Evolutionary conservation across 75 land plant genomes (phyloP).

Genomic region (Gnetum montanum): DNA sequence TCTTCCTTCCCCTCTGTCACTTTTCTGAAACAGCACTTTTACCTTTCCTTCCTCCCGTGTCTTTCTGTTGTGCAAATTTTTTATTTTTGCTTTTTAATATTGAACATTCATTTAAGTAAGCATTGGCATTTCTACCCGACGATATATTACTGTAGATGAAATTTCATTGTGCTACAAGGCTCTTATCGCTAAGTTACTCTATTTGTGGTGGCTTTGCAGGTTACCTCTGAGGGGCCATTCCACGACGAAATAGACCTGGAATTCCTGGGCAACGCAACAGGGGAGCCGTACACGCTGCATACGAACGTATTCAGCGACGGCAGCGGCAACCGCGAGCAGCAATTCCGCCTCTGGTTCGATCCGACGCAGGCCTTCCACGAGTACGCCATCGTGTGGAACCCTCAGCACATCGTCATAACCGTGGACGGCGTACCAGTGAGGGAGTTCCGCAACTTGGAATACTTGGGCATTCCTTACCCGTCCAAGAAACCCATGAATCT

Average conservation of each 20-base stretch:
- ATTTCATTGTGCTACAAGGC: no score
- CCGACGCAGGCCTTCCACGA: constrained; percentile 32
- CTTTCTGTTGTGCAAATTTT: no score
- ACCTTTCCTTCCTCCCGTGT: no score
- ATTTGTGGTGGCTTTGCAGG: no score
- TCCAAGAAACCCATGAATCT: constrained; percentile 16
- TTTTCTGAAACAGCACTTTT: no score
- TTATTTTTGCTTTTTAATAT: no score
- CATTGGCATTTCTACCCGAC: no score
- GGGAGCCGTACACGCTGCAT: constrained; percentile 29
- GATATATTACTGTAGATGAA: no score
- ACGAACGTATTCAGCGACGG: constrained; percentile 38
- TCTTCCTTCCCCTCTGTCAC: no score
- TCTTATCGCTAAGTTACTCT: no score
- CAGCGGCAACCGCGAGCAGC: constrained; percentile 25
- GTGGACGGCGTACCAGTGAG: constrained; percentile 21
- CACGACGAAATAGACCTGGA: constrained; percentile 47
- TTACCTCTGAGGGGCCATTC: constrained; percentile 19
- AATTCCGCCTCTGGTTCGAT: constrained; percentile 39
- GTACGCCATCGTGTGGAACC: constrained; percentile 40
- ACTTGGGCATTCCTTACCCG: constrained; percentile 13
- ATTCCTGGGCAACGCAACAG: constrained; percentile 39
- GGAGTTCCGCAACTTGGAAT: constrained; percentile 10
- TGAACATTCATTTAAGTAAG: no score
- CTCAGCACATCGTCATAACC: constrained; percentile 17